A percentile compares a stretch with the other conserved stretches of the same genome.
These are phyloP conservation scores for Backusella parvicylindrica DNA, from an alignment of 192 early-diverging fungal species.

Conservation along the genomic window DNA sequence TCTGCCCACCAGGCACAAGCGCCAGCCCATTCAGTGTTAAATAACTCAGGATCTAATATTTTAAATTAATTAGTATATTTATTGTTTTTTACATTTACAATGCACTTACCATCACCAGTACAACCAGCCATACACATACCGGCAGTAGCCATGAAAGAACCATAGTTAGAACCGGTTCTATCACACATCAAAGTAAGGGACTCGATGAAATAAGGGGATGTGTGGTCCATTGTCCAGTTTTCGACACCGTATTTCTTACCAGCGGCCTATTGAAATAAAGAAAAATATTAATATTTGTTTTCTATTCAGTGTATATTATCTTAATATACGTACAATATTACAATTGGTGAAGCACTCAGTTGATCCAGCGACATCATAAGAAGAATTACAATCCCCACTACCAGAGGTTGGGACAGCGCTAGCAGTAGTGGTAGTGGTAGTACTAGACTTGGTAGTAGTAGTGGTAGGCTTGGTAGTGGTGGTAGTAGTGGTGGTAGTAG, in stretches of 20 bases:
- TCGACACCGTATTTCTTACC: conserved; percentile 12
- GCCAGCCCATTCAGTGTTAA: neutral
- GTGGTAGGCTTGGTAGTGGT: neutral
- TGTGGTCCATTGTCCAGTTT: conserved; percentile 15
- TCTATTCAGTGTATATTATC: neutral
- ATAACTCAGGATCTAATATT: neutral
- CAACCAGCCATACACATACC: conserved; percentile 25
- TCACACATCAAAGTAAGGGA: conserved; percentile 25
- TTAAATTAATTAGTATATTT: neutral
- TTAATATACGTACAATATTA: neutral
- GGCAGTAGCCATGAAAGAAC: conserved; percentile 13
- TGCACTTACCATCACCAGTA: neutral
- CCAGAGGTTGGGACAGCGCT: neutral
- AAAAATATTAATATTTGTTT: neutral
- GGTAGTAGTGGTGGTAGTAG: neutral
- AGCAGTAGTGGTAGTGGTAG: neutral
- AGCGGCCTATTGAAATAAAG: neutral
- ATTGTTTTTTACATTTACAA: neutral
- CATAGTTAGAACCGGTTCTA: conserved; percentile 17
- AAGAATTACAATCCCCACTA: neutral
- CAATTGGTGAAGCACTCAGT: neutral
- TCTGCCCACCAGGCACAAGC: conserved; percentile 7
- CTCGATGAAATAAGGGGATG: conserved; percentile 17
- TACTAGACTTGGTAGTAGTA: neutral
- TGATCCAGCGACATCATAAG: neutral